These are phyloP conservation scores for Fusarium sambucinum DNA, from an alignment of 2,329 filamentous ascomycete species.

Conservation along the genomic window DNA sequence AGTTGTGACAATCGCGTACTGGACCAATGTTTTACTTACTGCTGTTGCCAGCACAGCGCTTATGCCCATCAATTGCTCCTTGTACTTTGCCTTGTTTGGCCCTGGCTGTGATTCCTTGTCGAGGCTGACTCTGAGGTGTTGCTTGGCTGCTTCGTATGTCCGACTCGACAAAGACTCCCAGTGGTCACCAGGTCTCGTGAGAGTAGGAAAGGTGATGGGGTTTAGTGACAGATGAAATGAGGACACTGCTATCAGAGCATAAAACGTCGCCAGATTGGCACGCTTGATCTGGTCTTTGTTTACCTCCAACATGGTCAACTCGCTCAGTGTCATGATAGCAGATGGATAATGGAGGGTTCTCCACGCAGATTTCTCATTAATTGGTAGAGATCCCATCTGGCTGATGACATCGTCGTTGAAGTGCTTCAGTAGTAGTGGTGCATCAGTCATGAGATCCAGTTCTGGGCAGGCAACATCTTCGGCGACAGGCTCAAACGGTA, in stretches of 20 bases:
- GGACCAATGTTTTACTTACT: slow-evolving; percentile 6
- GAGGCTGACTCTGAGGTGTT: slow-evolving; percentile 38
- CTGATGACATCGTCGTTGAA: slow-evolving; percentile 43
- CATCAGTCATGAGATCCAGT: slow-evolving; percentile 37
- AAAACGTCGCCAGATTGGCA: slow-evolving; percentile 36
- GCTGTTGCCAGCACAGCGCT: slow-evolving; percentile 38
- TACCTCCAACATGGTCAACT: slow-evolving; percentile 35
- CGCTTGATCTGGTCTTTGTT: slow-evolving; percentile 36
- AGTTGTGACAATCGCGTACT: accelerated
- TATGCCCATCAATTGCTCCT: slow-evolving; percentile 41
- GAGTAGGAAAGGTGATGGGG: slow-evolving; percentile 9
- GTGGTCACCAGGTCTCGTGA: slow-evolving; percentile 20
- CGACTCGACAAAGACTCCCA: slow-evolving; percentile 24
- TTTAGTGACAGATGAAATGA: slow-evolving; percentile 36
- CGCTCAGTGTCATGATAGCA: slow-evolving; percentile 39
- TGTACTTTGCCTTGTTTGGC: slow-evolving; percentile 39
- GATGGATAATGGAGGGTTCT: slow-evolving; percentile 37
- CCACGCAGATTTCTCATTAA: slow-evolving; percentile 44
- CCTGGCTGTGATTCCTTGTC: slow-evolving; percentile 38
- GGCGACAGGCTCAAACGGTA: background rate
- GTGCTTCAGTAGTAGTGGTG: slow-evolving; percentile 31
- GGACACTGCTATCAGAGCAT: slow-evolving; percentile 38
- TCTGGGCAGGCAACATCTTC: slow-evolving; percentile 33
- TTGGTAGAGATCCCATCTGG: slow-evolving; percentile 42
- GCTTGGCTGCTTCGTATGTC: slow-evolving; percentile 42